Conservation (phyloP, 768 basidiomycete genomes). For the Leccinum longicurvipes region DNA sequence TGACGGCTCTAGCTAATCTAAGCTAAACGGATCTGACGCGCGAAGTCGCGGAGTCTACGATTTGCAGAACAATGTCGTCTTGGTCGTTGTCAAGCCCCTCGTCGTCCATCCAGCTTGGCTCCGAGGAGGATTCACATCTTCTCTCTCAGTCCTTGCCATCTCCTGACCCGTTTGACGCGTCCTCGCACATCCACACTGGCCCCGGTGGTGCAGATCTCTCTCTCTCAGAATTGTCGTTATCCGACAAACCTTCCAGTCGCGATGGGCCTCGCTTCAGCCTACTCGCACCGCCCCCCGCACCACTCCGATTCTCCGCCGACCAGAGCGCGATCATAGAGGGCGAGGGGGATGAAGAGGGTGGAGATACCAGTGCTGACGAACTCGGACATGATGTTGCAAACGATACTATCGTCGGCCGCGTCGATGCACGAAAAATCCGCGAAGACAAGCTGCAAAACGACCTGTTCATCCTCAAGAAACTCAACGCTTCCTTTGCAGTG, state of each 20-base stretch:
- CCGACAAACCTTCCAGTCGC: constrained; percentile 30
- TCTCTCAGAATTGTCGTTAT: constrained; percentile 52
- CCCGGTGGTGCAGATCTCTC: constrained; percentile 51
- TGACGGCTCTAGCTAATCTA: too few species aligned
- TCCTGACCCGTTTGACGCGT: constrained; percentile 28
- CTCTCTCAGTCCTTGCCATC: constrained; percentile 47
- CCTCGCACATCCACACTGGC: constrained; percentile 35
- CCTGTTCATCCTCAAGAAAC: constrained; percentile 65
- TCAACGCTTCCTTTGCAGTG: constrained; percentile 65
- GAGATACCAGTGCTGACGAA: constrained; percentile 5
- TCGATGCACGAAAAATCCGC: constrained; percentile 36
- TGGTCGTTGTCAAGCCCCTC: constrained; percentile 32
- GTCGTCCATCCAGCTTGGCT: constrained; percentile 22
- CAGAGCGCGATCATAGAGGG: constrained; percentile 25
- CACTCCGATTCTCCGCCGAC: constrained; percentile 16
- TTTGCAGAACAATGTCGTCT: constrained; percentile 20
- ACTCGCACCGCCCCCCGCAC: constrained; percentile 28
- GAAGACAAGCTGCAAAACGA: constrained; percentile 78
- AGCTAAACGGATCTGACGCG: too few species aligned
- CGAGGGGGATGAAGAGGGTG: constrained; percentile 20
- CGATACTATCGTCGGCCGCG: constrained; percentile 24
- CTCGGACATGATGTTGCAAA: constrained; percentile 17
- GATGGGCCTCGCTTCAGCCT: constrained; percentile 34
- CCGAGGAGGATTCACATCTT: constrained; percentile 36
- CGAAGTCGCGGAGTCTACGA: background rate